Evolutionary conservation across 73 alveolate species (phyloP).

Genomic region (Paramecium octaurelia): DNA sequence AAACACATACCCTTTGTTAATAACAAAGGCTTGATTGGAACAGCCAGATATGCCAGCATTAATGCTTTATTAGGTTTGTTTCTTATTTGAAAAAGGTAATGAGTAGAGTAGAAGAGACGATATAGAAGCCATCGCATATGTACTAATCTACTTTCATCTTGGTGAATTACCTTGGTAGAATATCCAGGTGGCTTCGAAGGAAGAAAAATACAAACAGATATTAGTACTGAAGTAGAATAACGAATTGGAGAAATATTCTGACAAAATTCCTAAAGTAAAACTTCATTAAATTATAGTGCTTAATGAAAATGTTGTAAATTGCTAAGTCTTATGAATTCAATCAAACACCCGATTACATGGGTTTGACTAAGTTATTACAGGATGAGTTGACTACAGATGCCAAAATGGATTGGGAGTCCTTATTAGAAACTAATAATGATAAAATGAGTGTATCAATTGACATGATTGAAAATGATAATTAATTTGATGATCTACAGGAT

Average conservation of each 20-base stretch:
- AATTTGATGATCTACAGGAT: not conserved
- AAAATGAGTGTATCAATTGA: constrained; percentile 42
- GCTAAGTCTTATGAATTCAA: not conserved
- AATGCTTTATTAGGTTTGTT: constrained; percentile 62
- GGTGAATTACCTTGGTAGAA: constrained; percentile 89
- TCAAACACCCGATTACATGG: constrained; percentile 23
- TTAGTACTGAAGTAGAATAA: constrained; percentile 65
- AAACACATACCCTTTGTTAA: constrained; percentile 87
- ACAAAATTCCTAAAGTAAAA: not conserved
- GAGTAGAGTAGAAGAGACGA: constrained; percentile 87
- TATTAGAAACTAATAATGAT: not conserved
- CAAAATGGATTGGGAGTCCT: constrained; percentile 21
- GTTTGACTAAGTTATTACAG: not conserved
- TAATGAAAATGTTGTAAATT: not conserved
- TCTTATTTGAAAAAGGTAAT: not conserved
- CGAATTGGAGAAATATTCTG: not conserved
- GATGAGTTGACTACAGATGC: not conserved
- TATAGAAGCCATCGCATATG: constrained; percentile 83
- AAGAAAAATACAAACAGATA: constrained; percentile 76
- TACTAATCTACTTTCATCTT: constrained; percentile 73
- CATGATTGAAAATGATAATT: not conserved
- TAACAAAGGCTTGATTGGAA: constrained; percentile 94
- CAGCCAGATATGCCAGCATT: constrained; percentile 84
- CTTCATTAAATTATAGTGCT: not conserved
- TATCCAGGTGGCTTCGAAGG: constrained; percentile 70